Percentiles rank a stretch among this genome's conserved stretches.
These are phyloP conservation scores for Kodamaea hsintzibuensis DNA, from an alignment of 805 yeast genomes.

Conservation along the genomic window DNA sequence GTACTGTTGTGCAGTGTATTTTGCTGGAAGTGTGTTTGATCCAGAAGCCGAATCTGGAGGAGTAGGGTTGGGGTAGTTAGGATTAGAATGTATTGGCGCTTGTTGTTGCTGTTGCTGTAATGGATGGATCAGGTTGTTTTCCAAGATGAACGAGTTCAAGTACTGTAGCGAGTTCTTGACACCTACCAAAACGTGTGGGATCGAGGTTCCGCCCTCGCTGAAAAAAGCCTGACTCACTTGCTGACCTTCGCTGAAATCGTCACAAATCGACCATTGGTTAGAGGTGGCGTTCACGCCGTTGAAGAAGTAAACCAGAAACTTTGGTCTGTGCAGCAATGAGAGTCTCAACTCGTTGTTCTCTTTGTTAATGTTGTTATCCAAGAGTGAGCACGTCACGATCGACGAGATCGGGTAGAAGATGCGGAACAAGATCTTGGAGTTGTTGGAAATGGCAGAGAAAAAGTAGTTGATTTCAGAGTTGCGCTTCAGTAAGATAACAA, in stretches of 20 bases:
- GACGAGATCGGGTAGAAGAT: slow-evolving; percentile 68
- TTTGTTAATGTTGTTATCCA: slow-evolving; percentile 44
- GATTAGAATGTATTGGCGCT: background rate
- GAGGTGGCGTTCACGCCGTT: slow-evolving; percentile 51
- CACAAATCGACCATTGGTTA: slow-evolving; percentile 79
- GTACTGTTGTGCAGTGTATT: slow-evolving; percentile 9
- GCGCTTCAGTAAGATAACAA: slow-evolving; percentile 69
- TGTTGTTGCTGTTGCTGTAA: background rate
- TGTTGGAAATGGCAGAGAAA: slow-evolving; percentile 70
- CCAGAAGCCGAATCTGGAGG: slow-evolving; percentile 8
- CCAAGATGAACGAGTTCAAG: slow-evolving; percentile 54
- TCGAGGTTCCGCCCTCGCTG: slow-evolving; percentile 56
- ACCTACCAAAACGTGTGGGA: slow-evolving; percentile 73
- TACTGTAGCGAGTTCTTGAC: slow-evolving; percentile 48
- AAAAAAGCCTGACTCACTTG: slow-evolving; percentile 70
- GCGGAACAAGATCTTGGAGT: slow-evolving; percentile 66
- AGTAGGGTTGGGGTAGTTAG: slow-evolving; percentile 6
- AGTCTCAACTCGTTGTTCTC: slow-evolving; percentile 50
- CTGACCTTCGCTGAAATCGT: slow-evolving; percentile 81
- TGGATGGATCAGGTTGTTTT: slow-evolving; percentile 26
- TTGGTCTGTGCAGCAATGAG: slow-evolving; percentile 61
- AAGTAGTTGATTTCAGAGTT: slow-evolving; percentile 76
- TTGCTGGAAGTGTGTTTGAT: slow-evolving; percentile 3
- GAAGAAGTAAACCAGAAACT: slow-evolving; percentile 74
- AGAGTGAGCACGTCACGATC: slow-evolving; percentile 59